Percentiles rank a stretch among this genome's conserved stretches.
phyloP scores from a whole-genome alignment of 352 stramenopile genomes.

The Phytopythium helicoides region DNA sequence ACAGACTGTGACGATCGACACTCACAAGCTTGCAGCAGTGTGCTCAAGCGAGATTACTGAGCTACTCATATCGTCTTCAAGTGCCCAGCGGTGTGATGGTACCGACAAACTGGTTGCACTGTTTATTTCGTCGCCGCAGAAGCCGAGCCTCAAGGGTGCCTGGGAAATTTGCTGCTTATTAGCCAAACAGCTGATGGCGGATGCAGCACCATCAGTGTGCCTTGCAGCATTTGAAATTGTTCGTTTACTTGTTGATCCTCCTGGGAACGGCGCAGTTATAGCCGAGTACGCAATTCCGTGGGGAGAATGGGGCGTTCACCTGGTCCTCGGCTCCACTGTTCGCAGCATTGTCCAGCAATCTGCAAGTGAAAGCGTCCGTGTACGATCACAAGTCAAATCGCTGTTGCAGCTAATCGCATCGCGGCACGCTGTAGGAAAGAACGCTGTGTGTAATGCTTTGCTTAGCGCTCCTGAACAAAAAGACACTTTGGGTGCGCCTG shows the following conservation, averaged over 20 bases:
- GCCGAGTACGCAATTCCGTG: conserved; percentile 63
- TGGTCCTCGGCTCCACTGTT: conserved; percentile 73
- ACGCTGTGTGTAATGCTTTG: conserved; percentile 69
- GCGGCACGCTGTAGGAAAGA: conserved; percentile 52
- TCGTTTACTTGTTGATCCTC: conserved; percentile 49
- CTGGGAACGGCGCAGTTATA: conserved; percentile 5
- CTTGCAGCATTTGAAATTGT: conserved; percentile 57
- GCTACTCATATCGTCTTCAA: conserved; percentile 38
- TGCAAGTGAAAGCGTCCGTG: conserved; percentile 58
- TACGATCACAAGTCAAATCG: conserved; percentile 45
- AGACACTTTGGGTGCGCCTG: conserved; percentile 28
- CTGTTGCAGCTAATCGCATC: conserved; percentile 43
- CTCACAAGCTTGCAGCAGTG: conserved; percentile 53
- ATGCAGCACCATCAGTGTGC: conserved; percentile 43
- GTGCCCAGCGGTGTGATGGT: conserved; percentile 40
- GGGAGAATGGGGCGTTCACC: conserved; percentile 76
- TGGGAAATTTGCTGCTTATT: conserved; percentile 77
- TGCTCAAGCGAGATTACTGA: conserved; percentile 53
- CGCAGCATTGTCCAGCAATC: conserved; percentile 73
- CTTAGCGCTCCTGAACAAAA: conserved; percentile 64
- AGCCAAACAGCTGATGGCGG: conserved; percentile 61
- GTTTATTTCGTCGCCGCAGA: conserved; percentile 25
- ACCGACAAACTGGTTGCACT: conserved; percentile 54
- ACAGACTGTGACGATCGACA: conserved; percentile 46
- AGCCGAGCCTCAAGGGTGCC: conserved; percentile 46